Percentiles rank a stretch among this genome's conserved stretches.
These are phyloP conservation scores for Jackrogersella multiformis DNA, from an alignment of 495 filamentous ascomycete genomes.

Conservation along the genomic window DNA sequence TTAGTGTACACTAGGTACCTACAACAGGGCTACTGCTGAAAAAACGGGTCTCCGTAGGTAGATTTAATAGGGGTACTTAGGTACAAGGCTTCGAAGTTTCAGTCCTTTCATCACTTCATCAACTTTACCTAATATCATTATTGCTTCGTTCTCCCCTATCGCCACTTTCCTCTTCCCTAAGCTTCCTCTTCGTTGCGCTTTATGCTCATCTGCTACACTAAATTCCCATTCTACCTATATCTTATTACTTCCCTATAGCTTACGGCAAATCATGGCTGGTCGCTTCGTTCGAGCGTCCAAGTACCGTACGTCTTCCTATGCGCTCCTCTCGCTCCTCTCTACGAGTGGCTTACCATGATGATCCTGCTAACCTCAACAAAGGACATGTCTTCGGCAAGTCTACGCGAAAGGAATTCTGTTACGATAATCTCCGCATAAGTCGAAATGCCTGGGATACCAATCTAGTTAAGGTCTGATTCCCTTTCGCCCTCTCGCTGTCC, in stretches of 20 bases:
- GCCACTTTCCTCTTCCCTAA: slow-evolving; percentile 18
- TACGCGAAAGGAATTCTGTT: slow-evolving; percentile 91
- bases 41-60: background rate
- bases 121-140: slow-evolving; percentile 35
- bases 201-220: background rate
- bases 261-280: slow-evolving; percentile 75
- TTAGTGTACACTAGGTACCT: no score
- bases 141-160: slow-evolving; percentile 30
- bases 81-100: slow-evolving; percentile 9
- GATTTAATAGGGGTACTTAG: background rate
- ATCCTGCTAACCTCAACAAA: slow-evolving; percentile 52
- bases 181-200: slow-evolving; percentile 2
- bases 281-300: slow-evolving; percentile 98
- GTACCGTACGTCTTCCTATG: slow-evolving; percentile 79
- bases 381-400: slow-evolving; percentile 97
- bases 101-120: slow-evolving; percentile 4
- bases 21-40: background rate
- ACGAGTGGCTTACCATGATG: slow-evolving; percentile 39
- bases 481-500: background rate
- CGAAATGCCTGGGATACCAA: slow-evolving; percentile 99
- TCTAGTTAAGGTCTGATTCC: slow-evolving; percentile 80
- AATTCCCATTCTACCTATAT: slow-evolving; percentile 10
- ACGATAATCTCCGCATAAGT: slow-evolving; percentile 94
- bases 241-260: slow-evolving; percentile 15
- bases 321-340: slow-evolving; percentile 42